Evolutionary conservation across 73 alveolate species (phyloP).

Genomic region (Tetrahymena borealis): DNA sequence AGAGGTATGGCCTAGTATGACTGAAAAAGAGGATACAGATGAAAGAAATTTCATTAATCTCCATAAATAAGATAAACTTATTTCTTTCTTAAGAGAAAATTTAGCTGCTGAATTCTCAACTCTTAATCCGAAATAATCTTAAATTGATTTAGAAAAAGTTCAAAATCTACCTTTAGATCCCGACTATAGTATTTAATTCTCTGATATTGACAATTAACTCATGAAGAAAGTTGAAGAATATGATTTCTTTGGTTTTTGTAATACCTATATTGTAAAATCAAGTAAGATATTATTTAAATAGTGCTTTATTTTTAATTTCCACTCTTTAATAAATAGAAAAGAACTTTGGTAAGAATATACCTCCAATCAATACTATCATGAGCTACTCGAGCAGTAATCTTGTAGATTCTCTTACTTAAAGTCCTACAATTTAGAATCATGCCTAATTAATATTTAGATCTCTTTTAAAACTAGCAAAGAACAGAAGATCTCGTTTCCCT

Average conservation of each 20-base stretch:
- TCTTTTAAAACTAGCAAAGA: not conserved
- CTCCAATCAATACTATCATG: not conserved
- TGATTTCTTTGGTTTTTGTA: not conserved
- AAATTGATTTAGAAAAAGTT: not conserved
- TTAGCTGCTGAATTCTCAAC: not conserved
- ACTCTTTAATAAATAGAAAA: not conserved
- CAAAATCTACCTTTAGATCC: not conserved
- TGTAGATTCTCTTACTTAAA: not conserved
- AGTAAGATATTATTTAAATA: not conserved
- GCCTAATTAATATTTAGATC: not conserved
- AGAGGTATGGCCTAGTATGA: not conserved
- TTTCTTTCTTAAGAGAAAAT: not conserved
- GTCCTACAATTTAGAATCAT: not conserved
- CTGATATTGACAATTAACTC: not conserved
- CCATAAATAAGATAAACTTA: not conserved
- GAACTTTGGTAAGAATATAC: not conserved
- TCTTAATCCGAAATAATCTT: not conserved
- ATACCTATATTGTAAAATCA: not conserved
- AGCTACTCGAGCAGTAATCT: not conserved
- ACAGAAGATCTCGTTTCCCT: not conserved
- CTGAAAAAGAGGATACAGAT: not conserved
- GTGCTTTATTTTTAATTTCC: not conserved
- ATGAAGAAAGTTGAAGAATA: not conserved
- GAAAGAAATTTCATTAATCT: not conserved
- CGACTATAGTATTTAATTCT: not conserved